These are phyloP conservation scores for Xylaria multiplex DNA, from an alignment of 2,329 filamentous ascomycete genomes.

Conservation along the genomic window DNA sequence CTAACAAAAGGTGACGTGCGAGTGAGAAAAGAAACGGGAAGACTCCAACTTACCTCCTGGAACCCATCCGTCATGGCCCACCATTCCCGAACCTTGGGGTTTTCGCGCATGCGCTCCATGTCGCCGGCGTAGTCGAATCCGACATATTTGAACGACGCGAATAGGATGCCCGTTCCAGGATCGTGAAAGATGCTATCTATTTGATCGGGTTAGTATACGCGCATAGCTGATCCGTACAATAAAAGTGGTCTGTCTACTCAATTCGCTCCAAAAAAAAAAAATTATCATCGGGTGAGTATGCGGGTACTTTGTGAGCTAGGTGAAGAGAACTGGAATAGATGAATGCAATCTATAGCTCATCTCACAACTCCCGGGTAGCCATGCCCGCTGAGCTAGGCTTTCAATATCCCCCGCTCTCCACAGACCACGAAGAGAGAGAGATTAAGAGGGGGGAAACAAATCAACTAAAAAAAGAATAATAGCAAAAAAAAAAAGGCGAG, in stretches of 20 bases:
- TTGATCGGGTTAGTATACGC: neutral
- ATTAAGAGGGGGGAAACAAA: neutral
- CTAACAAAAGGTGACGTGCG: too few relatives aligned
- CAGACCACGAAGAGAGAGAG: neutral
- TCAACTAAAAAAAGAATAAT: neutral
- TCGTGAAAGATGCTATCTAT: constrained; percentile 80
- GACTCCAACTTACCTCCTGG: constrained; percentile 63
- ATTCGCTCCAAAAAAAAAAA: neutral
- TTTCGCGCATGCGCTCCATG: constrained; percentile 79
- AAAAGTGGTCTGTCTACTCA: neutral
- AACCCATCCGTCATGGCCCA: constrained; percentile 83
- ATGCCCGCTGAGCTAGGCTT: neutral
- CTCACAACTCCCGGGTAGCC: neutral
- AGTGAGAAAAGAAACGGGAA: neutral
- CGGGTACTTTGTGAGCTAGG: neutral
- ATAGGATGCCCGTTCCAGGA: constrained; percentile 69
- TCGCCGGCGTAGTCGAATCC: constrained; percentile 77
- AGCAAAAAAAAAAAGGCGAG: neutral
- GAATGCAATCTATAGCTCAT: neutral
- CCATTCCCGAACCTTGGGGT: constrained; percentile 79
- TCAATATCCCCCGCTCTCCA: neutral
- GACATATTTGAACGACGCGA: constrained; percentile 82
- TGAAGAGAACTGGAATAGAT: neutral
- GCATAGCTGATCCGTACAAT: neutral
- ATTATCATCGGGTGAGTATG: neutral